phyloP scores from a whole-genome alignment of 2,329 filamentous ascomycete genomes.

The Scedosporium aurantiacum region DNA sequence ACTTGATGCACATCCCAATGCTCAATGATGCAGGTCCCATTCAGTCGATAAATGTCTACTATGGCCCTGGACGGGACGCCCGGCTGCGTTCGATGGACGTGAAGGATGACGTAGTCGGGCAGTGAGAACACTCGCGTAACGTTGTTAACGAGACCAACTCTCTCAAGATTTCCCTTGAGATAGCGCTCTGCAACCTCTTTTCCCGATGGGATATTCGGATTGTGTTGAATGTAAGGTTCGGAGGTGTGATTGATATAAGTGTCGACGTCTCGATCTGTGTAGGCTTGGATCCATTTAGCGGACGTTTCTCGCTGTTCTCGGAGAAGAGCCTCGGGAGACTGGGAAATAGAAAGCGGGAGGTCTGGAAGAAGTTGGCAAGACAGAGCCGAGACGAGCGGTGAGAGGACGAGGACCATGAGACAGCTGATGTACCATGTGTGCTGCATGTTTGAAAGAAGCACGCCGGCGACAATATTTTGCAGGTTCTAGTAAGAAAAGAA shows the following conservation, averaged over 20 bases:
- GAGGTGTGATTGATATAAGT: constrained; percentile 6
- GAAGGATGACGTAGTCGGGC: neutral
- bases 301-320: neutral
- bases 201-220: constrained; percentile 7
- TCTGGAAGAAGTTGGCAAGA: neutral
- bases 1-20: constrained; percentile 11
- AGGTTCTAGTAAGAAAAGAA: no score
- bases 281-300: neutral
- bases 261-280: neutral
- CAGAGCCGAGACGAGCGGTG: no score
- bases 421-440: no score
- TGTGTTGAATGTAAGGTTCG: constrained; percentile 11
- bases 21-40: constrained; percentile 11
- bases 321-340: neutral
- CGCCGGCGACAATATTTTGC: no score
- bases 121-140: neutral
- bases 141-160: neutral
- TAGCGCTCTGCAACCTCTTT: neutral
- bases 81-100: neutral
- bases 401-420: no score
- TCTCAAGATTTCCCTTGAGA: neutral
- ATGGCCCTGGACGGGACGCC: constrained; percentile 5
- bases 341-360: neutral
- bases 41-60: constrained; percentile 10
- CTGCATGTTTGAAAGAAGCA: no score